These are phyloP conservation scores for Chaetoceros muelleri DNA, from an alignment of 108 stramenopile genomes.

Conservation along the genomic window DNA sequence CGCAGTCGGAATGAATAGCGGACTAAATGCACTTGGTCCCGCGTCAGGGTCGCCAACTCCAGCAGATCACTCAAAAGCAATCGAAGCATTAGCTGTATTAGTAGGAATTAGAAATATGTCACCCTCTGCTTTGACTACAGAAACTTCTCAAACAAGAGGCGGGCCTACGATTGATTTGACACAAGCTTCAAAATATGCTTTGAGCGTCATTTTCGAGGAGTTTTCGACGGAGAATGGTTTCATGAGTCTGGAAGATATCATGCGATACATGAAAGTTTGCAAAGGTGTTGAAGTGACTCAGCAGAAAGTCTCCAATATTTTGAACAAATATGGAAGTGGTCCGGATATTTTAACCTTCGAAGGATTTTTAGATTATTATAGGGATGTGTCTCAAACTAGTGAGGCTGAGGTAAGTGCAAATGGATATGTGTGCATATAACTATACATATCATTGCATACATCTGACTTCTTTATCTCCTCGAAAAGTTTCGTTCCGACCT, in stretches of 20 bases:
- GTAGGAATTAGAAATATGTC: slow-evolving; percentile 33
- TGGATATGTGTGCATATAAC: not conserved
- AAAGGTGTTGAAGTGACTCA: not conserved
- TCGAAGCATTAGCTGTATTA: slow-evolving; percentile 65
- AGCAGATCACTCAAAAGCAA: slow-evolving; percentile 23
- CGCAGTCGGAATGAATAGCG: slow-evolving; percentile 33
- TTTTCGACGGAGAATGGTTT: slow-evolving; percentile 28
- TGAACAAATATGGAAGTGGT: slow-evolving; percentile 40
- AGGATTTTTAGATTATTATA: slow-evolving; percentile 87
- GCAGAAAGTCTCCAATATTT: slow-evolving; percentile 70
- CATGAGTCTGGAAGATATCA: slow-evolving; percentile 57
- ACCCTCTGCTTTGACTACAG: slow-evolving; percentile 39
- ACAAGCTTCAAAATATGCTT: slow-evolving; percentile 27
- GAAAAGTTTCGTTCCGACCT: slow-evolving; percentile 48
- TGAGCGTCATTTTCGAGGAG: slow-evolving; percentile 54
- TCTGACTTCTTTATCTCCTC: slow-evolving; percentile 4
- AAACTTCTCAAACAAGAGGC: slow-evolving; percentile 40
- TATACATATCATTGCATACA: slow-evolving; percentile 1
- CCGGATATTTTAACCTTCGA: slow-evolving; percentile 42
- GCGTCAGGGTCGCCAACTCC: slow-evolving; percentile 14
- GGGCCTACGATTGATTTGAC: slow-evolving; percentile 35
- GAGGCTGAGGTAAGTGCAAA: slow-evolving; percentile 39
- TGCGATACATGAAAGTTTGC: slow-evolving; percentile 46
- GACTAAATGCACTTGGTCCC: slow-evolving; percentile 33
- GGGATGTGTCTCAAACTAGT: slow-evolving; percentile 48